Evolutionary conservation across 345 rosid species (phyloP), one percentile per base, ranked within the genome.

Genomic region (Raphanus raphanistrum): DNA sequence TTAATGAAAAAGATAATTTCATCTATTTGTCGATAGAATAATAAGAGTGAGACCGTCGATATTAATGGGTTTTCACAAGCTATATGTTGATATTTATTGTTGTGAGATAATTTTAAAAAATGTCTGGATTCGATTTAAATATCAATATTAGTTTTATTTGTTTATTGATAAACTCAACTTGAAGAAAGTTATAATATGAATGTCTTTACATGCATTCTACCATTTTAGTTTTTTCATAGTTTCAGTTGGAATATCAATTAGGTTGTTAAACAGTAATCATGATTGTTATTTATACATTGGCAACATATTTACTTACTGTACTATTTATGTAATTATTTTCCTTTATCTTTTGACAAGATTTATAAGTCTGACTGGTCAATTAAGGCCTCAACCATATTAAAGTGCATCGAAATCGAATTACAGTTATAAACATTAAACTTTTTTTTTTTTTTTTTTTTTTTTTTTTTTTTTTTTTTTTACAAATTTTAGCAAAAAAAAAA

Each of bases 301-400:
- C 52, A 45, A 45, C 50, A 45, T 48, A n/a, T 48, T 1, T 48
- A 48, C 17, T 48, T 45, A 45, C 2, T 45, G 15, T 45, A 12
- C 52, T 45, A 12, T 13, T 13, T 45, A 43, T 11, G 50, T 43
- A 45, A 45, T 45, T 45, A 45, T 45, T 4, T 45, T 45, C 15
- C 52, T 45, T 45, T 45, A 27, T 27, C 63, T 59, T 59, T 59
- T 59, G 63, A 59, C 9, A 27, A 60, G 8, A 35, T 57, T 13
- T 71, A 5, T 26, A 13, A 8, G 13, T 61, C 12, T 43, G 60
- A 62, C 13, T 29, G 43, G 68, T 72, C 76, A 72, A 72, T 45
- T 72, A 7, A 43, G 60, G 36, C 21, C 25, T 72, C 68, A 41
- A 16, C 57, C 57, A 38, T 41, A 71, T 6, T 6, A 60, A 71